Conservation (phyloP, 2,329 filamentous ascomycete species). For the Rugonectria rugulosa region DNA sequence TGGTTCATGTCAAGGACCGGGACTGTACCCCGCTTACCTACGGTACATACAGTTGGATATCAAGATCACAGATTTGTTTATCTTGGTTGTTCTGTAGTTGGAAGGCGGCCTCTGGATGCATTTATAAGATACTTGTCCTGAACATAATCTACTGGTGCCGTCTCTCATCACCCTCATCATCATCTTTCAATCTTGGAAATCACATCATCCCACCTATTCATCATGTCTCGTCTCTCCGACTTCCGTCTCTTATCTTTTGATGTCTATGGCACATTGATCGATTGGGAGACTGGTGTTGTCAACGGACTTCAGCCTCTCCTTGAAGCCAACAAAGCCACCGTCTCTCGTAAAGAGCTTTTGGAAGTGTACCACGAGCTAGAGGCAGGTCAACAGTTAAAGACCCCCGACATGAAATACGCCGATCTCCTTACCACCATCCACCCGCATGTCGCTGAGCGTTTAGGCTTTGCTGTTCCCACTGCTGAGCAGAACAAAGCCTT, state of each 20-base stretch:
- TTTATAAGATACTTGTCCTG: not conserved
- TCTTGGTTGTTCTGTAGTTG: not conserved
- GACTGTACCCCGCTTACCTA: not conserved
- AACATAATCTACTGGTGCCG: not conserved
- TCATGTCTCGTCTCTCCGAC: slow-evolving; percentile 33
- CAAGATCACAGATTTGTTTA: not conserved
- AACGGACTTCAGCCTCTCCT: slow-evolving; percentile 60
- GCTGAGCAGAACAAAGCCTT: slow-evolving; percentile 56
- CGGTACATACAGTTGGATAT: not conserved
- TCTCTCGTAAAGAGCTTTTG: slow-evolving; percentile 49
- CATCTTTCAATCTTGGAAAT: not conserved
- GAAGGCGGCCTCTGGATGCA: too few relatives aligned
- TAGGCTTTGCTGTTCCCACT: slow-evolving; percentile 47
- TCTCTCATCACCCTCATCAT: not conserved
- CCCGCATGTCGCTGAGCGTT: slow-evolving; percentile 53
- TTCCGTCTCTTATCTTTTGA: slow-evolving; percentile 71
- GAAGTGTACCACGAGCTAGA: slow-evolving; percentile 53
- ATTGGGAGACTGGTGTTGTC: slow-evolving; percentile 76
- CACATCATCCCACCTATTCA: not conserved
- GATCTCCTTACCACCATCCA: slow-evolving; percentile 62
- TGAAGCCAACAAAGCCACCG: slow-evolving; percentile 38
- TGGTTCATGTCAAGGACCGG: not conserved
- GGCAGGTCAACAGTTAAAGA: slow-evolving; percentile 59
- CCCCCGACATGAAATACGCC: slow-evolving; percentile 67
- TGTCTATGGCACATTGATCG: slow-evolving; percentile 81